These are phyloP conservation scores for Haplographium delicatum DNA, from an alignment of 495 filamentous ascomycete genomes.

Conservation along the genomic window DNA sequence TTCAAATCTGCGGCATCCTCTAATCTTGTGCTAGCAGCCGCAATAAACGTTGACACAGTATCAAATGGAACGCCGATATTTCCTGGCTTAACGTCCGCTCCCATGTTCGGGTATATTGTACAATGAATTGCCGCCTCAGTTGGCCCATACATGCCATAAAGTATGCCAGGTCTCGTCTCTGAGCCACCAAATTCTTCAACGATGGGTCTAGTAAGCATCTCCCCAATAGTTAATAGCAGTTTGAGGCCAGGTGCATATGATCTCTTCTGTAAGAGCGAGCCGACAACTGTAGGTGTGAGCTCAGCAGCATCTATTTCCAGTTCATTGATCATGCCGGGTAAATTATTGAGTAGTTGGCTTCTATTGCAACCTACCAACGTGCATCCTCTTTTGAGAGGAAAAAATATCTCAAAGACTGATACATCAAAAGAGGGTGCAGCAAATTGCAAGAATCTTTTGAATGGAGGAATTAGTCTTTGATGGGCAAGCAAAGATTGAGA, in stretches of 20 bases:
- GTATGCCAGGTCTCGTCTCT: conserved; percentile 39
- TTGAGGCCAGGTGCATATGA: conserved; percentile 54
- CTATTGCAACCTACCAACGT: conserved; percentile 67
- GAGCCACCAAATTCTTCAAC: conserved; percentile 65
- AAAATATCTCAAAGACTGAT: conserved; percentile 86
- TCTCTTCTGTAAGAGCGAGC: conserved; percentile 57
- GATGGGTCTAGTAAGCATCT: conserved; percentile 73
- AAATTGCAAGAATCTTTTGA: conserved; percentile 78
- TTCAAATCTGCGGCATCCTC: conserved; percentile 29
- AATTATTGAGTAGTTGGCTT: conserved; percentile 59
- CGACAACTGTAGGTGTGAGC: conserved; percentile 75
- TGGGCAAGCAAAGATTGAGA: conserved; percentile 76
- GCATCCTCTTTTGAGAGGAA: conserved; percentile 62
- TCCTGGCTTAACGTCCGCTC: conserved; percentile 42
- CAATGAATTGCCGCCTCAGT: conserved; percentile 82
- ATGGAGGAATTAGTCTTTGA: conserved; percentile 63
- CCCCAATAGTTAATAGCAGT: conserved; percentile 74
- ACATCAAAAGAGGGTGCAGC: conserved; percentile 85
- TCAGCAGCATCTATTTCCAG: conserved; percentile 75
- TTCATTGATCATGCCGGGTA: conserved; percentile 54
- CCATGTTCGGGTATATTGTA: conserved; percentile 48
- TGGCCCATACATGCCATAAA: conserved; percentile 85
- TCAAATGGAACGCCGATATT: conserved; percentile 69
- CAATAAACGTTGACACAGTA: conserved; percentile 70
- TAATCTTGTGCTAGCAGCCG: conserved; percentile 33